Evolutionary conservation across 495 filamentous ascomycete species (phyloP), one percentile per base, ranked within the genome.

Genomic region (Neurospora pannonica): DNA sequence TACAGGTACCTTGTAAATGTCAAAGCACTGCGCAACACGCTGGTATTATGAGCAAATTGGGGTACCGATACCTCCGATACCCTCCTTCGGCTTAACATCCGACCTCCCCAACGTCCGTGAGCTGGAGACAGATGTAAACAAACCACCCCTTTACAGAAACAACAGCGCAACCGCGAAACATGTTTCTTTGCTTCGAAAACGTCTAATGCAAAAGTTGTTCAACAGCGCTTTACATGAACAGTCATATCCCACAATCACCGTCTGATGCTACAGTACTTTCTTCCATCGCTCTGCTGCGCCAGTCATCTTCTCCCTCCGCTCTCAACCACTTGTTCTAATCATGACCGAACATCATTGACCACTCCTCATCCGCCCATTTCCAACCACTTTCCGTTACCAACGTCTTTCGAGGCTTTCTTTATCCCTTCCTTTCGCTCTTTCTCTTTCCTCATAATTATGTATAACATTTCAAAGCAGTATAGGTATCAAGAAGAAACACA

Each of bases 341-440:
- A 62, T 62, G 24, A 60, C 11, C 9, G 37, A 38, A 38, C 40
- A 60, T 5, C 24, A 60, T 7, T 31, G 54, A 62, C 54, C 54
- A 1, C 13, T 17, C 54, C 54, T 31, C 24, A 62, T 8, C 15
- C 24, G 11, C 54, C 54, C 19, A 19, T 67, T 67, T 36, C 54
- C 54, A 67, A 17, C 54, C 48, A 54, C 11, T 28, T 60, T 15
- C 48, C 1, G 11, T 24, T 24, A 24, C 10, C 28, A 31, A 62
- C 13, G 8, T 2, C 10, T 54, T 54, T 24, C 46, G 31, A 71
- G 34, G 8, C 8, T 62, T 71, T 71, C 74, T 46, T 77, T 75
- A 77, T 72, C 74, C 76, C 76, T 54, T 74, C 54, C 13, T 37
- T 11, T 15, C 31, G 43, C 67, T 36, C n/a, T 31, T 17, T 36